Conservation (phyloP, 2,329 filamentous ascomycete genomes). For the Fusarium solani-melongenae region DNA sequence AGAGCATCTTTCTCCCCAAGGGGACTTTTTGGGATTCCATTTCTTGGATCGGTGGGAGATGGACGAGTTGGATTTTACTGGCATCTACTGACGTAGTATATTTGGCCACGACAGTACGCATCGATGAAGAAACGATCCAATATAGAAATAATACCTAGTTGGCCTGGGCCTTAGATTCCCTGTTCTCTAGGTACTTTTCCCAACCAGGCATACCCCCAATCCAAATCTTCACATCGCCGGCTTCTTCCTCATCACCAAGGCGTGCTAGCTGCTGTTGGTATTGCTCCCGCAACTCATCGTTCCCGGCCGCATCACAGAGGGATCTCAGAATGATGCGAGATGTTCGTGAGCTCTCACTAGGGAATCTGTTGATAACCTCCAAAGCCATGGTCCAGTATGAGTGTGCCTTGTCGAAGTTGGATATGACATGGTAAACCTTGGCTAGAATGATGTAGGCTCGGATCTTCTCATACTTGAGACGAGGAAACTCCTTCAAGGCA, state of each 20-base stretch:
- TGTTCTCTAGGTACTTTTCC: not conserved
- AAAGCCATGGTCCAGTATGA: not conserved
- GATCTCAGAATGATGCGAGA: not conserved
- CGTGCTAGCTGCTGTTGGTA: not conserved
- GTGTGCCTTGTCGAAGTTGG: not conserved
- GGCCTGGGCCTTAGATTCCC: not conserved
- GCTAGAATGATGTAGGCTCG: not conserved
- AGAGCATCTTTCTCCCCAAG: not conserved
- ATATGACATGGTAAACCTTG: not conserved
- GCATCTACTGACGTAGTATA: not conserved
- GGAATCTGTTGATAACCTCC: not conserved
- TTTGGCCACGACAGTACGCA: not conserved
- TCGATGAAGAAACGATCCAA: not conserved
- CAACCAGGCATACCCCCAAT: not conserved
- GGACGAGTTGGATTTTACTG: not conserved
- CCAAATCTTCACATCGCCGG: not conserved
- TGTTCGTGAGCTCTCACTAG: not conserved
- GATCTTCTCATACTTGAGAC: not conserved
- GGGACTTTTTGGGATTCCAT: not conserved
- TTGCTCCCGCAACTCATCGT: not conserved
- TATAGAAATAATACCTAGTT: not conserved
- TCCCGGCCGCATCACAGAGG: not conserved
- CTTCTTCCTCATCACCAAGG: not conserved
- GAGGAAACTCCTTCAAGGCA: not conserved
- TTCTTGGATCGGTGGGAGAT: conserved; percentile 3